Evolutionary conservation across 257 asterid species (phyloP), one percentile per base, ranked within the genome.

Genomic region (Solanum appendiculatum): DNA sequence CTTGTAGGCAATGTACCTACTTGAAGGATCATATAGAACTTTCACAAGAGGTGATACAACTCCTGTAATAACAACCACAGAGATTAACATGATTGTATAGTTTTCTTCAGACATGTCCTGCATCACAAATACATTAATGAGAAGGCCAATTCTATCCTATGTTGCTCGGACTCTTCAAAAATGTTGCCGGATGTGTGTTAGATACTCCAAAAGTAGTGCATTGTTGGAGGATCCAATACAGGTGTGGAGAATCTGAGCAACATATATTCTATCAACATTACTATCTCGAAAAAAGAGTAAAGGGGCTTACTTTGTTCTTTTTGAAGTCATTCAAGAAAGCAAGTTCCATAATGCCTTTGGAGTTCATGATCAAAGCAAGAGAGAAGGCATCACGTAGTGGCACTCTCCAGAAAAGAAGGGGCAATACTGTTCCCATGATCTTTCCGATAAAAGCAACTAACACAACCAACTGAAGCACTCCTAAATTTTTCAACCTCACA

Each of bases 291-390:
- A 58, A 23, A 58, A 3, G 68, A 36, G 86, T 58, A 34, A 0
- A 83, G 39, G 16, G 86, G 68, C 93, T 89, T 89, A 94, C 98
- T 58, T 90, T 64, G 14, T 70, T 86, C 84, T 89, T 88, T 86
- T 86, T 90, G 89, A 86, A 88, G 85, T 91, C 88, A 86, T 81
- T 93, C 84, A 94, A 89, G 88, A 93, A 44, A 54, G 94, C 94
- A n/a, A 94, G 93, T 88, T 94, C 98, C 81, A 94, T 84, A 46
- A 94, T 90, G 89, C 98, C 95, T 92, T 92, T 94, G 75, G 94
- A 85, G 89, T 94, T 94, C 95, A 94, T 94, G 89, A 94, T 93
- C 82, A 94, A 91, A 37, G 95, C 96, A 16, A 94, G 91, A 88
- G 98, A 93, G 63, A 94, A 86, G 29, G 94, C 95, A 77, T 94